Evolutionary conservation across 1,284 basidiomycete species (phyloP).

Genomic region (Puccinia polysora): DNA sequence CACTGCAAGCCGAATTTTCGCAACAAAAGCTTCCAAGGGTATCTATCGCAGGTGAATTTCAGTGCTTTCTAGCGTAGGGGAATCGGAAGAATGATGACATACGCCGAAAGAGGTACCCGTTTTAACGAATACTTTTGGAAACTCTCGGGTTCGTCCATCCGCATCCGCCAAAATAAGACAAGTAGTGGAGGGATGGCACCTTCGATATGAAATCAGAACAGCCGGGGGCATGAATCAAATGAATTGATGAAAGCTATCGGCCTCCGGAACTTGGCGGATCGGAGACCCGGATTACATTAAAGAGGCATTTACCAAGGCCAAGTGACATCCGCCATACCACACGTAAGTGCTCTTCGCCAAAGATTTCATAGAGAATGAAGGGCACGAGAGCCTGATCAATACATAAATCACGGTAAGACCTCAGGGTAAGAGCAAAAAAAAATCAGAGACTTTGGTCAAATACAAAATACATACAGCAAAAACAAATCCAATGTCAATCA

Average conservation of each 20-base stretch:
- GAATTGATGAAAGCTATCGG: not conserved
- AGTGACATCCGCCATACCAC: constrained; percentile 83
- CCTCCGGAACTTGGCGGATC: not conserved
- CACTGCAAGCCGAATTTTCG: constrained; percentile 37
- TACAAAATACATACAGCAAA: constrained; percentile 57
- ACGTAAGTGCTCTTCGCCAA: constrained; percentile 71
- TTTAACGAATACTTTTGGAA: constrained; percentile 50
- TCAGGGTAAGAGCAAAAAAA: not conserved
- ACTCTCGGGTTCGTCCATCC: constrained; percentile 51
- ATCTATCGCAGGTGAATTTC: not conserved
- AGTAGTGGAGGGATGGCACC: constrained; percentile 52
- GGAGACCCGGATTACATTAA: too few relatives aligned
- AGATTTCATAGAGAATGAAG: constrained; percentile 54
- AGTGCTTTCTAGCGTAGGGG: not conserved
- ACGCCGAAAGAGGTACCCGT: constrained; percentile 45
- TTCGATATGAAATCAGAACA: not conserved
- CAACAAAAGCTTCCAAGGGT: constrained; percentile 41
- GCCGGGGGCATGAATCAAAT: constrained; percentile 64
- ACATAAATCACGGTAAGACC: too few relatives aligned
- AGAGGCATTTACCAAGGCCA: constrained; percentile 79
- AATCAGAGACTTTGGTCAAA: not conserved
- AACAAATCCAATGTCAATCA: constrained; percentile 87
- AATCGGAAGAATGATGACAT: constrained; percentile 35
- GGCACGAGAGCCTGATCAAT: constrained; percentile 32
- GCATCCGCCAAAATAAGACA: constrained; percentile 52